Percentiles rank a stretch among this genome's conserved stretches.
Conservation (phyloP, 208 protist genomes). For the Acanthamoeba healyi region DNA sequence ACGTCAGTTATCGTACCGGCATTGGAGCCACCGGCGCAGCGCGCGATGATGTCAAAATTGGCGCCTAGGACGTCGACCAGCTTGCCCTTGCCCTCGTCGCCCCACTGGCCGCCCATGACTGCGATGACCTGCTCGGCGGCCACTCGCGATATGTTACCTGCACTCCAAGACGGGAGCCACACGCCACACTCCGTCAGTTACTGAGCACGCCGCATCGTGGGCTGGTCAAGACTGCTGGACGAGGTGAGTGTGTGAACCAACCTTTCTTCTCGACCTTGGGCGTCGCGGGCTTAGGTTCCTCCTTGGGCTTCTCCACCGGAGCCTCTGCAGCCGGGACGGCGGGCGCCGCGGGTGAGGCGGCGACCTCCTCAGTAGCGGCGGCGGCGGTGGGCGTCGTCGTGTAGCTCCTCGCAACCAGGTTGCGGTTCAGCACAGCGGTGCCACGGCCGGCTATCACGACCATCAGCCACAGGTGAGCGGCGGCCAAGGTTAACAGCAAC, state of each 20-base stretch:
- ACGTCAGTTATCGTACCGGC: no score
- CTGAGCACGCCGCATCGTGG: no score
- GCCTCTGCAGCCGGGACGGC: neutral
- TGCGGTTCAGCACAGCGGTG: neutral
- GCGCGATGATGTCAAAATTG: conserved; percentile 85
- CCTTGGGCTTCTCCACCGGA: neutral
- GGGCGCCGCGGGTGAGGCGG: neutral
- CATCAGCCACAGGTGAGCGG: no score
- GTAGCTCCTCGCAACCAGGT: neutral
- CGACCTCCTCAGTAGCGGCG: neutral
- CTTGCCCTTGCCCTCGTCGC: conserved; percentile 93
- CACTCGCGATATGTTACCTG: neutral
- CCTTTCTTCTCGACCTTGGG: conserved; percentile 24
- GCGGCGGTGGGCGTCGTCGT: neutral
- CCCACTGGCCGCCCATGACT: conserved; percentile 89
- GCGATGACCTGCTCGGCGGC: conserved; percentile 53
- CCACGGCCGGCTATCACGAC: neutral
- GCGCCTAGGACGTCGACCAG: conserved; percentile 91
- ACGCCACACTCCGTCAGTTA: neutral
- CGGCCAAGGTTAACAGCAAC: no score
- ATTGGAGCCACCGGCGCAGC: conserved; percentile 90
- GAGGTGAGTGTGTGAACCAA: neutral
- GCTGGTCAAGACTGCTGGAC: no score
- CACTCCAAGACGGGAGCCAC: neutral
- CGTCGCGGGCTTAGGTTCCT: neutral